Base-by-base conservation (phyloP, 768 basidiomycete species). In the Amanita pallidorosea region DNA sequence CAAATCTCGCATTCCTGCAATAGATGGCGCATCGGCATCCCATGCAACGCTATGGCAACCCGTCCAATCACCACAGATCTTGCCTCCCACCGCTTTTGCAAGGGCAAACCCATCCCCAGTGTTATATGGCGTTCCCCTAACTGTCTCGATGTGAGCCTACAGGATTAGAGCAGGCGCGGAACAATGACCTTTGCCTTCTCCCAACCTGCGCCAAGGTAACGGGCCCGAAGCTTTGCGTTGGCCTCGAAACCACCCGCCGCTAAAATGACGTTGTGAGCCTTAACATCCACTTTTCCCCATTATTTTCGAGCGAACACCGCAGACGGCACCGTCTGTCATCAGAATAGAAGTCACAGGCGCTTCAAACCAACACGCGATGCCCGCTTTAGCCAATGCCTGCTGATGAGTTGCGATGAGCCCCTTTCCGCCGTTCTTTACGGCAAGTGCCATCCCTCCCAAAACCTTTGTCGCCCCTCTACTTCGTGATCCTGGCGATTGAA, bases 21-120 rank as follows among this genome's bases (percentile, higher is more conserved):
- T 65, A 17, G 62, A 53, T 1, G 73, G 65, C 1, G 81, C 77
- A 56, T 82, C 72, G 15, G 79, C 79, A 57, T 84, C 84, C 83
- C 83, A 85, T 57, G 75, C 76, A 4, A 82, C 83, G 53, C 79
- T 81, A 57, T 85, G 84, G 55, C 84, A 86, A n/a, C 81, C 77
- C 43, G 56, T 60, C 76, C 80, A 85, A 64, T 85, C 80, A n/a
- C 83, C 82, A 0, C 66, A 63, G n/a, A 79, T 65, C 47, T 70
- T 70, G 15, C 79, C 81, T 5, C 81, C 77, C 27, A 77, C 52
- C 7, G 64, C 61, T 22, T 65, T 57, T 1, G 80, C 82, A 53
- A 85, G 67, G 35, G 62, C 55, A 53, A 85, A 73, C 0, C 80
- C 79, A 55, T 85, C 84, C 15, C 83, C 81, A 42, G 70, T 72